phyloP scores from a whole-genome alignment of 805 yeast genomes.

The Saturnispora besseyi region DNA sequence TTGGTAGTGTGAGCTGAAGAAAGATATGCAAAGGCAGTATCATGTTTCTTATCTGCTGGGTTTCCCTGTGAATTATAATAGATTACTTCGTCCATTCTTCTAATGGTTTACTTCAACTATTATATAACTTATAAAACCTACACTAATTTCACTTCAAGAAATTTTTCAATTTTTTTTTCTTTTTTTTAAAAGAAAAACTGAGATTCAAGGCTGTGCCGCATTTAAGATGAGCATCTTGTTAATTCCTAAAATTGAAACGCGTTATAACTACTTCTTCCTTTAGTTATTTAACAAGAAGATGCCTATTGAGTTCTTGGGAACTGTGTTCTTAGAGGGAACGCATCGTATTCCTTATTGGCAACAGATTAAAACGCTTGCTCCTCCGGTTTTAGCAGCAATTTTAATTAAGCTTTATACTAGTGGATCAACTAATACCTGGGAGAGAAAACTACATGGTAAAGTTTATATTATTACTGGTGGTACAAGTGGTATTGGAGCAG shows the following conservation, averaged over 20 bases:
- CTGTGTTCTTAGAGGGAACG: conserved; percentile 63
- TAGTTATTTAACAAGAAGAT: conserved; percentile 20
- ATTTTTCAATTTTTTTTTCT: background rate
- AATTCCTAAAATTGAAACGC: background rate
- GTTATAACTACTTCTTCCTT: background rate
- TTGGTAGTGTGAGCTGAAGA: conserved; percentile 40
- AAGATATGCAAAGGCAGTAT: conserved; percentile 30
- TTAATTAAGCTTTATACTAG: conserved; percentile 64
- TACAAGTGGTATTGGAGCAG: conserved; percentile 83
- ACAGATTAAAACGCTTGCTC: conserved; percentile 47
- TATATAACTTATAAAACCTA: no score
- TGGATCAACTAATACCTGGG: conserved; percentile 85
- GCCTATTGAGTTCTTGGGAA: conserved; percentile 81
- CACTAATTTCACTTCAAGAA: background rate
- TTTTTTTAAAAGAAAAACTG: background rate
- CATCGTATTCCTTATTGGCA: conserved; percentile 68
- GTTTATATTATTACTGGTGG: conserved; percentile 88
- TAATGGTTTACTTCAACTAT: background rate
- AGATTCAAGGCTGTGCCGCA: background rate
- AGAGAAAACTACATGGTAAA: conserved; percentile 82
- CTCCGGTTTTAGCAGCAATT: conserved; percentile 38
- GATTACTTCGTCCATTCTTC: conserved; percentile 41
- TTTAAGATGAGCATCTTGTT: background rate
- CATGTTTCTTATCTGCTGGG: conserved; percentile 30
- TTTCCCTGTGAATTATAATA: conserved; percentile 40